Evolutionary conservation across 2,329 filamentous ascomycete species (phyloP), one percentile per base, ranked within the genome.

Genomic region (Calonectria hawksworthii): DNA sequence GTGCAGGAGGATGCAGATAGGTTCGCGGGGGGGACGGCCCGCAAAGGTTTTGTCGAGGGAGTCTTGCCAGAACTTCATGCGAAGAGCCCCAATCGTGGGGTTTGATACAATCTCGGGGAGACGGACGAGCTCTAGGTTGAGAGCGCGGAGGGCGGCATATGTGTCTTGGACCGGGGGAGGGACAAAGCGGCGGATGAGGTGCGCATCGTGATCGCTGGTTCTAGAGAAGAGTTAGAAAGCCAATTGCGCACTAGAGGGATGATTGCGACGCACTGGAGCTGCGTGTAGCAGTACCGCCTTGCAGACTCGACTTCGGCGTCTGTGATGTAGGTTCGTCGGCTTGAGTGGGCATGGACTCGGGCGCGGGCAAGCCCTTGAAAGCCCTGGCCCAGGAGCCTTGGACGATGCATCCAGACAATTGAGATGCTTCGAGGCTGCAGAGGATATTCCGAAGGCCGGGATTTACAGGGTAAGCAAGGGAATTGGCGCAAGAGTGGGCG

Each of bases 41-140:
- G 93, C 90, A 74, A 98, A 94, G 1, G 95, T 94, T 75, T 93
- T 93, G 69, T 93, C 91, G 67, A 99, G 88, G 6, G 95, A 92
- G 80, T 99, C 96, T 65, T 95, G 92, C 95, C 97, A 99, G 88
- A 99, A 99, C 84, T 98, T 95, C 85, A 98, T 93, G 77, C 97
- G 95, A 89, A 99, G 92, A 68, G 93, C 90, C 65, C 95, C 96
- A 75, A 99, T 94, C 5, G 93, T 94, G n/a, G 94, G 92, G 75
- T 94, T 97, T 61, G 95, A 97, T 26, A 97, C 96, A 16, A 94
- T 92, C 85, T 99, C 96, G 72, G 97, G 95, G 76, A 99, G 94
- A 72, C 95, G 92, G 56, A 96, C 95, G 74, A 98, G 91, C 84
- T 98, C 96, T 81, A 99, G 91, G 83, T 99, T 99, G 85, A 99